Evolutionary conservation across 2,329 filamentous ascomycete species (phyloP), one percentile per base, ranked within the genome.

Genomic region (Ophiostoma piceae): DNA sequence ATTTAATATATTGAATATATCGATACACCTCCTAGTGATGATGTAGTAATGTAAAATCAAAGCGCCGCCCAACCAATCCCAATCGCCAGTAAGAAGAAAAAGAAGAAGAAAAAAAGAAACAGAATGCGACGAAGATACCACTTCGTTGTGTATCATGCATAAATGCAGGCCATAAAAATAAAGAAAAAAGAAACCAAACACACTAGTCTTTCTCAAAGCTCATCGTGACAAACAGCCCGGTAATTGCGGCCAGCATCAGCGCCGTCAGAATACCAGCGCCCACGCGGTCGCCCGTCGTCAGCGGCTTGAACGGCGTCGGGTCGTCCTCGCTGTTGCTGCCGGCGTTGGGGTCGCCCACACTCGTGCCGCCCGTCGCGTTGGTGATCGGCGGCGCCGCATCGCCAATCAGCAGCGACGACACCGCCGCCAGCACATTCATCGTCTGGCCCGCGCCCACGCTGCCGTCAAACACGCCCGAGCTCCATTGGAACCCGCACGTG

Each of bases 191-290:
- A 47, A 37, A 67, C n/a, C n/a, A 57, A 4, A 16, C 22, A 22
- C 51, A 26, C n/a, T 57, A 67, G 47, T 69, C 71, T 32, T 9
- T 29, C 4, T 71, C 77, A 41, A 75, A 41, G 54, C 75, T 77
- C 77, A 80, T 79, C 75, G 77, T 78, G 1, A 74, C 74, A 74
- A 79, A 79, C 71, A 77, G 76, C 9, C 74, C 75, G 4, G 73
- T 74, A 8, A 76, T 73, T n/a, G 74, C 71, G 0, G 22, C 57
- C 1, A 92, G 76, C 2, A 89, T 77, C 6, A 88, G 67, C 2
- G 86, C 79, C 32, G 90, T 94, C 67, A 83, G 73, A 71, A 92
- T 84, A 12, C 85, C 85, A 51, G 90, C 91, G 12, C 90, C 92
- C 7, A 86, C 89, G 72, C 82, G 86, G 75, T 94, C 91, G 8